Conservation (phyloP, 495 filamentous ascomycete genomes). For the Penicillium chermesinum region DNA sequence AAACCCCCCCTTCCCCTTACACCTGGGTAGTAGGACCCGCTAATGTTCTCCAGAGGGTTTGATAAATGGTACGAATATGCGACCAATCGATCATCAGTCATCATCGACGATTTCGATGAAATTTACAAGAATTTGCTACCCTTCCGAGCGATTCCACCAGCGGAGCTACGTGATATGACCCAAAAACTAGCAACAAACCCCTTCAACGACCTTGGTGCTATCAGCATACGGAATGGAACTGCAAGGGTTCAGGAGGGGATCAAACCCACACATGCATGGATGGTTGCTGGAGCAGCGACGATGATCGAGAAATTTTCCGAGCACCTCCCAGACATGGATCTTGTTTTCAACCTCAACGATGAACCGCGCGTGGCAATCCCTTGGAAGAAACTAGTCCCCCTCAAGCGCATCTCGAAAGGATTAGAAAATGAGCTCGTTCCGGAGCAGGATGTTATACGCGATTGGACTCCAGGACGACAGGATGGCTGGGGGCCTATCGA, state of each 20-base stretch:
- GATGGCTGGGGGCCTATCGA: conserved; percentile 40
- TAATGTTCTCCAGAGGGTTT: conserved; percentile 31
- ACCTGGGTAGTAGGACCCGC: not conserved
- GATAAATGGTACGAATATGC: conserved; percentile 72
- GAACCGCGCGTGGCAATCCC: conserved; percentile 71
- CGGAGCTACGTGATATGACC: conserved; percentile 49
- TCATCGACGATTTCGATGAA: conserved; percentile 73
- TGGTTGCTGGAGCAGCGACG: conserved; percentile 51
- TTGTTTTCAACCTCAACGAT: conserved; percentile 75
- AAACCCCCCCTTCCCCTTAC: not conserved
- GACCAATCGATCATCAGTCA: conserved; percentile 51
- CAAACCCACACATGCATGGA: conserved; percentile 52
- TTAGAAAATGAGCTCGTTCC: conserved; percentile 19
- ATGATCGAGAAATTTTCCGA: conserved; percentile 66
- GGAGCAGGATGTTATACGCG: conserved; percentile 16
- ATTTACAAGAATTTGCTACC: conserved; percentile 65
- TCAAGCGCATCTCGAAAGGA: conserved; percentile 33
- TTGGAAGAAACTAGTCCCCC: conserved; percentile 49
- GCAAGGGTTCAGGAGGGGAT: conserved; percentile 39
- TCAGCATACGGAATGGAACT: conserved; percentile 45
- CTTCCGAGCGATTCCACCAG: conserved; percentile 65
- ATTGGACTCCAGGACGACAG: conserved; percentile 35
- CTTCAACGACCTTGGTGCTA: conserved; percentile 44
- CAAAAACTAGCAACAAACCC: conserved; percentile 41
- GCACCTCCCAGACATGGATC: conserved; percentile 72